These are phyloP conservation scores for Vickermania ingenoplastis DNA, from an alignment of 208 protist species.

Conservation along the genomic window DNA sequence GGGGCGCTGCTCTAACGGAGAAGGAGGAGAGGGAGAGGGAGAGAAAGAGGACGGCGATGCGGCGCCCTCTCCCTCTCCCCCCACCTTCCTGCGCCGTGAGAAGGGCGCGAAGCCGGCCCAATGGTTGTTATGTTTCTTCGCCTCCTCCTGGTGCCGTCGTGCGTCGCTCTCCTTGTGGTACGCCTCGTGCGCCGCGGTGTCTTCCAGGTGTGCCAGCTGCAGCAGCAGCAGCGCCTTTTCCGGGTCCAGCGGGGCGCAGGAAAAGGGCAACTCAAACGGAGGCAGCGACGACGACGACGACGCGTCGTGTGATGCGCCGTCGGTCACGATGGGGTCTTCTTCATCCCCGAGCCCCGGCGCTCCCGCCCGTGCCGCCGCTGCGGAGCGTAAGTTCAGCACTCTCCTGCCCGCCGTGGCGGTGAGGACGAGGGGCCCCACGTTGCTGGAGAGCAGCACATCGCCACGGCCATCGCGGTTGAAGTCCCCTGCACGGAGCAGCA, in stretches of 20 bases:
- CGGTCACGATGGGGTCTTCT: no score
- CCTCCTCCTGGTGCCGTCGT: not conserved
- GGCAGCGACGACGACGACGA: no score
- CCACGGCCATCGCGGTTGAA: slow-evolving; percentile 45
- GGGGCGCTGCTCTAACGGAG: not conserved
- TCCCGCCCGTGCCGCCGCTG: not conserved
- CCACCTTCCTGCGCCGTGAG: not conserved
- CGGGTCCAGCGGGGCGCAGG: slow-evolving; percentile 1
- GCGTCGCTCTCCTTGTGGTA: not conserved
- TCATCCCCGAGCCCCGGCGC: no score
- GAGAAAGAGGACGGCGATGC: no score
- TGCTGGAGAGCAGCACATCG: slow-evolving; percentile 57
- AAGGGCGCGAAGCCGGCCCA: not conserved
- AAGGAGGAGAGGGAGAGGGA: not conserved
- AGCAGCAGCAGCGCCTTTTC: not conserved
- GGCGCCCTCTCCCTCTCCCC: not conserved
- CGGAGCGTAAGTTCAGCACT: not conserved
- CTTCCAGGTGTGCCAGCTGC: not conserved
- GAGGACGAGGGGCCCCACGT: slow-evolving; percentile 47
- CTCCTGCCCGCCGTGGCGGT: not conserved
- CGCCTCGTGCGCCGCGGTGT: not conserved
- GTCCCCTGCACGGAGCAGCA: slow-evolving; percentile 41
- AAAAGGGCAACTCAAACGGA: not conserved
- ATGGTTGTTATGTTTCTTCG: not conserved
- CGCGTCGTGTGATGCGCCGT: no score